Evolutionary conservation across 441 rosid species (phyloP), one percentile per base, ranked within the genome.

Genomic region (Populus trichocarpa): DNA sequence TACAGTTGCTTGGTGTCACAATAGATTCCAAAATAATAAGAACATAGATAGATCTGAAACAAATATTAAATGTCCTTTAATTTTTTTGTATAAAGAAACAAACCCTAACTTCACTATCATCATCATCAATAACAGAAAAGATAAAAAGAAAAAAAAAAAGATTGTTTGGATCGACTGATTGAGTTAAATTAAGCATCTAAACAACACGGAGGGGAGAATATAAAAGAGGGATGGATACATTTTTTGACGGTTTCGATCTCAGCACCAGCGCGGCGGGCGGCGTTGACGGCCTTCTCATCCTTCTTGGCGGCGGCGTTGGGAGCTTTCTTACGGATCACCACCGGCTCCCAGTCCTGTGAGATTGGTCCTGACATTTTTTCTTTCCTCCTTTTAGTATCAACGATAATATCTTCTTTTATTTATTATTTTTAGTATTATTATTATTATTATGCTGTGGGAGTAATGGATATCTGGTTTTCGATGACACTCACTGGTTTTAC

Each of bases 261-360:
- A 16, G 91, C 95, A 6, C 95, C 91, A 35, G 91, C n/a, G 20
- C 95, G 92, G 61, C 92, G 93, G 35, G 95, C 95, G 38, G 93
- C 93, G 88, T 91, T 91, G 82, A 91, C 95, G 74, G 83, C 86
- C 75, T 91, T 91, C 86, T 89, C 25, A 25, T 25, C 25, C 25
- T 25, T 25, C 25, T 25, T 25, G 25, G 25, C 25, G 25, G 26
- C 26, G 79, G 95, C 89, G 84, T 67, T 86, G 9, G 95, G 95
- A 3, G 92, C 87, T 65, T 91, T 91, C 86, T 89, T 89, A 67
- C 92, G 87, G 80, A 90, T 85, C n/a, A 88, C 93, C 4, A 91
- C 91, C 7, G 93, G 95, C 46, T 91, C 95, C 95, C 95, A 91
- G 84, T 91, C 95, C 81, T 89, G 93, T 6, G 91, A 69, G 74